phyloP scores from a whole-genome alignment of 345 rosid species.

The Dovyalis caffra region DNA sequence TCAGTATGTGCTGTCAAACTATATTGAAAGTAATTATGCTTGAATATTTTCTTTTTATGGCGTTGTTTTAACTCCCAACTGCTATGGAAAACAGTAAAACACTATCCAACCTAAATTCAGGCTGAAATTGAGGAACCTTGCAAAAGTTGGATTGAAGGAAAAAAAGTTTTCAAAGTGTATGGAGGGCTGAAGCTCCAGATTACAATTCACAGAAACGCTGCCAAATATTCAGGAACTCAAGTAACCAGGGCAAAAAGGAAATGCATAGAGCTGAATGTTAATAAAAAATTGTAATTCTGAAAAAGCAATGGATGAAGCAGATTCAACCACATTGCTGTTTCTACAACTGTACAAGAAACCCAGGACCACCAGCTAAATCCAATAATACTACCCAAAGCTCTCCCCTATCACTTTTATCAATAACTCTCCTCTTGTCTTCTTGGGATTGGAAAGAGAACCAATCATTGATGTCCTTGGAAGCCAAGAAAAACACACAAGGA shows the following conservation, averaged over 20 bases:
- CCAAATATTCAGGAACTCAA: slow-evolving; percentile 9
- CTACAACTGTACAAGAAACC: slow-evolving; percentile 56
- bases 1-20: neutral
- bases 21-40: neutral
- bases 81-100: neutral
- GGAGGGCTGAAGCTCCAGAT: neutral
- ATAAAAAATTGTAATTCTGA: neutral
- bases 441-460: slow-evolving; percentile 20
- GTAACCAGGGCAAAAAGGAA: neutral
- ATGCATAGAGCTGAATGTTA: neutral
- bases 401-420: slow-evolving; percentile 4
- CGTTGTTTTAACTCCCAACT: neutral
- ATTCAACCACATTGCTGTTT: slow-evolving; percentile 36
- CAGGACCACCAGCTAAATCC: slow-evolving; percentile 18
- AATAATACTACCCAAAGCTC: slow-evolving; percentile 11
- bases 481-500: slow-evolving; percentile 1
- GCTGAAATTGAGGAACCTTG: slow-evolving; percentile 2
- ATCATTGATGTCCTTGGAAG: slow-evolving; percentile 19
- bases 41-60: neutral
- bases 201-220: neutral
- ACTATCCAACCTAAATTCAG: neutral
- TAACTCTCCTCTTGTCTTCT: slow-evolving; percentile 8
- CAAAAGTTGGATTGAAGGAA: neutral
- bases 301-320: neutral
- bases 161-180: neutral